Conservation (phyloP, 345 rosid genomes). For the Schrenkiella parvula region DNA sequence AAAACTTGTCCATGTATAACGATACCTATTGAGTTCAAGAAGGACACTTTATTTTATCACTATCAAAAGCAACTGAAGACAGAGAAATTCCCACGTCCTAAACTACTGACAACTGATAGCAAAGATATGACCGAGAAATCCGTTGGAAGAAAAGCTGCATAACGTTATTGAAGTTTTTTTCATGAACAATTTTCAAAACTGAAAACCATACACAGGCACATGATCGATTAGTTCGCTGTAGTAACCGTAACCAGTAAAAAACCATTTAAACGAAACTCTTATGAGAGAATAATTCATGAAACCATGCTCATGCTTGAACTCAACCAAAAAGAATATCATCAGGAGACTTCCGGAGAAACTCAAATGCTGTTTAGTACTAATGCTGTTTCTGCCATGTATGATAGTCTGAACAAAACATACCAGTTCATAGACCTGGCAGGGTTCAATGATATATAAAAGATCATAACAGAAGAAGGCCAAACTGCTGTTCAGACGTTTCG, state of each 20-base stretch:
- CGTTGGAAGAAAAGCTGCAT: slow-evolving; percentile 13
- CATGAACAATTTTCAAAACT: not conserved
- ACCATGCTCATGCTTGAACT: slow-evolving; percentile 6
- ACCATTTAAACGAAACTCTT: not conserved
- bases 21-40: slow-evolving; percentile 65
- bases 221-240: slow-evolving; percentile 2
- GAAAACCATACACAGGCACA: slow-evolving; percentile 9
- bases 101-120: not conserved
- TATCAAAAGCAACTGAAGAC: not conserved
- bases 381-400: not conserved
- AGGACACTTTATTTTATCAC: not conserved
- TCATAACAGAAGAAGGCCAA: slow-evolving; percentile 98
- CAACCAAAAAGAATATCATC: not conserved
- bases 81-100: slow-evolving; percentile 7
- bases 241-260: not conserved
- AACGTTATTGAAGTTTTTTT: not conserved
- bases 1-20: slow-evolving; percentile 93
- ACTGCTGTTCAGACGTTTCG: slow-evolving; percentile 93
- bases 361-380: not conserved
- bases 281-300: slow-evolving; percentile 8
- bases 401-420: slow-evolving; percentile 44
- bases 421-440: slow-evolving; percentile 96
- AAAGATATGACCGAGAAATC: slow-evolving; percentile 3
- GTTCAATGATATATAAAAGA: slow-evolving; percentile 89
- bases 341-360: slow-evolving; percentile 14